Percentiles rank a stretch among this genome's conserved stretches.
These are phyloP conservation scores for Thermothelomyces thermophilus DNA, from an alignment of 2,329 filamentous ascomycete genomes.

Conservation along the genomic window DNA sequence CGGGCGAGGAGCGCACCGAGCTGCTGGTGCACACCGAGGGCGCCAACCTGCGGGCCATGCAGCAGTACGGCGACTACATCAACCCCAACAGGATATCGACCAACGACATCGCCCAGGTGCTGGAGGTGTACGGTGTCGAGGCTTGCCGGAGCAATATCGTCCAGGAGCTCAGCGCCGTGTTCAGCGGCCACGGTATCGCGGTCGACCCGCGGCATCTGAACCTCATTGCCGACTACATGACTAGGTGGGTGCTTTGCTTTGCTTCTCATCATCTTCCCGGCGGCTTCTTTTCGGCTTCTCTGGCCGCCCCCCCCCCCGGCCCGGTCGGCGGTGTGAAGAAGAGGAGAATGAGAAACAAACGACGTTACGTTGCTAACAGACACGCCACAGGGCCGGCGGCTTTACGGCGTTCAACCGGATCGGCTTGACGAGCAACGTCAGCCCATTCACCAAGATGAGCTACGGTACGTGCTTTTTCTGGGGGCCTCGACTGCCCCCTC, in stretches of 20 bases:
- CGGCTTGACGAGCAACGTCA: conserved; percentile 76
- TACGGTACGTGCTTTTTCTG: conserved; percentile 55
- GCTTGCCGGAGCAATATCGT: conserved; percentile 84
- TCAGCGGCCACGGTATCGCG: conserved; percentile 81
- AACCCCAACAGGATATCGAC: conserved; percentile 81
- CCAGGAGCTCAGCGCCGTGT: conserved; percentile 76
- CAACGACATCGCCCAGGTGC: conserved; percentile 85
- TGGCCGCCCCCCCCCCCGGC: no score
- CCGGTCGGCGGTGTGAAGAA: no score
- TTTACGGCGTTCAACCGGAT: conserved; percentile 92
- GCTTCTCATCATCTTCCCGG: not conserved
- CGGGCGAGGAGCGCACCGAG: conserved; percentile 40
- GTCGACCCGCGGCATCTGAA: conserved; percentile 91
- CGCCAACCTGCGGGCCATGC: conserved; percentile 86
- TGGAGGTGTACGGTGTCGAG: conserved; percentile 85
- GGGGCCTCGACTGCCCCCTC: no score
- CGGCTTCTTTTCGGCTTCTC: no score
- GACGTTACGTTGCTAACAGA: not conserved
- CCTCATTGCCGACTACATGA: conserved; percentile 97
- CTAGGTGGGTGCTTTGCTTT: conserved; percentile 40
- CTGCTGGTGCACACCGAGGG: conserved; percentile 70
- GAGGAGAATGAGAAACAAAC: no score
- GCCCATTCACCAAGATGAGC: conserved; percentile 97
- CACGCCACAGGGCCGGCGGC: conserved; percentile 50
- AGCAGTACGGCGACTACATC: conserved; percentile 76